These are phyloP conservation scores for Omphalotus olearius DNA, from an alignment of 1,284 basidiomycete species.

Conservation along the genomic window DNA sequence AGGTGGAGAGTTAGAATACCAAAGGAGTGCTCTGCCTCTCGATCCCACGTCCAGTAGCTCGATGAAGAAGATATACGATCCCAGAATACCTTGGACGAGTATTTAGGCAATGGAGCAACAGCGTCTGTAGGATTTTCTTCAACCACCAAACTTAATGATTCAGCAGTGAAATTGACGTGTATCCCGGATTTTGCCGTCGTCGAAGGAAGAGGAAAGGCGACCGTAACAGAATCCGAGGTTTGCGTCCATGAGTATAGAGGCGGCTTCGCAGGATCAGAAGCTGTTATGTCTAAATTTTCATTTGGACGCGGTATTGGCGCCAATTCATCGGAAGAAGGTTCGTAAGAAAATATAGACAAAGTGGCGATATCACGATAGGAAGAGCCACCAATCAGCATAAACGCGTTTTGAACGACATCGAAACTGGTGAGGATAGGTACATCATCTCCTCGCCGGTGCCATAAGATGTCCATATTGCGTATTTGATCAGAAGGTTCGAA, in stretches of 20 bases:
- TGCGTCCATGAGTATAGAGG: conserved; percentile 92
- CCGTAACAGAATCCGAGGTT: conserved; percentile 73
- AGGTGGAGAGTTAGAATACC: conserved; percentile 80
- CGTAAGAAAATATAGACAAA: conserved; percentile 34
- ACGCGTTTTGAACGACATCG: conserved; percentile 38
- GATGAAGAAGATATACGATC: conserved; percentile 64
- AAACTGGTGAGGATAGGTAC: conserved; percentile 65
- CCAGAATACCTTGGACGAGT: conserved; percentile 70
- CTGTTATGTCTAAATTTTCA: conserved; percentile 43
- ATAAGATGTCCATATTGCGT: conserved; percentile 44
- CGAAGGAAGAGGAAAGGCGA: conserved; percentile 79
- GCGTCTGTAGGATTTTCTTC: conserved; percentile 31
- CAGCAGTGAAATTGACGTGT: conserved; percentile 60
- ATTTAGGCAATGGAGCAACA: conserved; percentile 49
- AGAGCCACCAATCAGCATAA: conserved; percentile 57
- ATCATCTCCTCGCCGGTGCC: conserved; percentile 68
- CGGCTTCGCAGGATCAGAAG: conserved; percentile 34
- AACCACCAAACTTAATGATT: conserved; percentile 64
- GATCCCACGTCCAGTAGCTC: conserved; percentile 88
- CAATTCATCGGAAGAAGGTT: conserved; percentile 60
- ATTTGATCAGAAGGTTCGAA: background rate
- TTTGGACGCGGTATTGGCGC: conserved; percentile 59
- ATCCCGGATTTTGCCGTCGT: conserved; percentile 62
- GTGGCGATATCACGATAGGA: conserved; percentile 40
- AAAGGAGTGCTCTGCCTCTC: conserved; percentile 59